Evolutionary conservation across 345 rosid species (phyloP).

Genomic region (Xanthoceras sorbifolium): DNA sequence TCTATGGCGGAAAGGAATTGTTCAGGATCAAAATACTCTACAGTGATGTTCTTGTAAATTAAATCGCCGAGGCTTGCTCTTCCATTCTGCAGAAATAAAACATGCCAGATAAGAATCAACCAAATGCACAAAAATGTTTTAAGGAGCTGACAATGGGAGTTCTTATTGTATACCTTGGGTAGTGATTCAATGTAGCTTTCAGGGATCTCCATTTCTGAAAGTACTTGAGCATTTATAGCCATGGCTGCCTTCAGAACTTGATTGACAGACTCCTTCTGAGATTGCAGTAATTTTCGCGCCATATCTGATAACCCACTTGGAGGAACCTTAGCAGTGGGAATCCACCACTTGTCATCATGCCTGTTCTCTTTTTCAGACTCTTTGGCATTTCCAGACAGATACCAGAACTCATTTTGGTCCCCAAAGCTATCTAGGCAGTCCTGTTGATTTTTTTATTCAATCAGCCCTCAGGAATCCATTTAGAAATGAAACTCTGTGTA

Average conservation of each 20-base stretch:
- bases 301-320: slow-evolving; percentile 63
- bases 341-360: slow-evolving; percentile 91
- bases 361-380: slow-evolving; percentile 66
- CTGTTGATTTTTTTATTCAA: slow-evolving; percentile 41
- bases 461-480: background rate
- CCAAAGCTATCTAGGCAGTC: slow-evolving; percentile 70
- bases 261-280: slow-evolving; percentile 92
- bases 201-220: slow-evolving; percentile 89
- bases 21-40: slow-evolving; percentile 77
- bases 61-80: slow-evolving; percentile 91
- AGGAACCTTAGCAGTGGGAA: slow-evolving; percentile 82
- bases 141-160: background rate
- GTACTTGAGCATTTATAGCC: slow-evolving; percentile 91
- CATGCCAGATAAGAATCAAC: background rate
- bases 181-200: slow-evolving; percentile 90
- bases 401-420: slow-evolving; percentile 80
- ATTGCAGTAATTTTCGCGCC: slow-evolving; percentile 63
- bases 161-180: slow-evolving; percentile 61
- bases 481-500: background rate
- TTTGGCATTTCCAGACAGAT: slow-evolving; percentile 54
- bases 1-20: slow-evolving; percentile 76
- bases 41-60: slow-evolving; percentile 85
- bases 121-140: background rate
- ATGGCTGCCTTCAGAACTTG: slow-evolving; percentile 95
- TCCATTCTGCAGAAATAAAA: slow-evolving; percentile 55